phyloP scores from a whole-genome alignment of 768 basidiomycete species.

The Psilocybe sp. region DNA sequence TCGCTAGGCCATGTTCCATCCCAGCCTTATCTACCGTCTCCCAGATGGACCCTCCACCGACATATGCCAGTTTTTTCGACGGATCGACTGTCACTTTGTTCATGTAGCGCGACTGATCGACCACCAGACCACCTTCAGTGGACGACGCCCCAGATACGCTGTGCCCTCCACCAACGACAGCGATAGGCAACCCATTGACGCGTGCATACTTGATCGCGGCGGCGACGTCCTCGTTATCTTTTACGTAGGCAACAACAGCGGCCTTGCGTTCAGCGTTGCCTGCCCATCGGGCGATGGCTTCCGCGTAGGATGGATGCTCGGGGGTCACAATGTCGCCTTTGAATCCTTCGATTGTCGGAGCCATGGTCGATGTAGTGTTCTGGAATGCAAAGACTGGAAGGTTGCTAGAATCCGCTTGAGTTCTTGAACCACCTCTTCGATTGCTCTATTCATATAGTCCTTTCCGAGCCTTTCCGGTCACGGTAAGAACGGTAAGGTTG shows the following conservation, averaged over 20 bases:
- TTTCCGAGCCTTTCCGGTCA: too few relatives aligned
- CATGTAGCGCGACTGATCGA: constrained; percentile 45
- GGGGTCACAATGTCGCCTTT: constrained; percentile 44
- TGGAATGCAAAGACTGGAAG: too few relatives aligned
- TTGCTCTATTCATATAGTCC: too few relatives aligned
- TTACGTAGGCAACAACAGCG: constrained; percentile 39
- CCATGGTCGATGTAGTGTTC: not conserved
- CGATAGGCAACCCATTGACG: constrained; percentile 33
- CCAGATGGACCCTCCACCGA: constrained; percentile 48
- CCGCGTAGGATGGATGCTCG: constrained; percentile 30
- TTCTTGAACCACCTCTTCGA: too few relatives aligned
- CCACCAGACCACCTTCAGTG: constrained; percentile 42
- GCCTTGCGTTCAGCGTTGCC: constrained; percentile 37
- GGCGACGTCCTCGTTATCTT: constrained; percentile 37
- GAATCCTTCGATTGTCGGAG: constrained; percentile 19
- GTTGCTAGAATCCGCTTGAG: too few relatives aligned
- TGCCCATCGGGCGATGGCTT: constrained; percentile 45
- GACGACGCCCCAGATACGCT: constrained; percentile 42
- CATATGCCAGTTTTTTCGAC: constrained; percentile 34
- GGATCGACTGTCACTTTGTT: constrained; percentile 36
- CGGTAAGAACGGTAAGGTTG: too few relatives aligned
- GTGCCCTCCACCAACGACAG: constrained; percentile 50
- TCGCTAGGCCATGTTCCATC: constrained; percentile 43
- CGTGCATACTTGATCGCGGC: constrained; percentile 33
- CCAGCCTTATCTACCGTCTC: constrained; percentile 40